Base-by-base conservation (phyloP, 768 basidiomycete species). In the Amanita brunnescens region DNA sequence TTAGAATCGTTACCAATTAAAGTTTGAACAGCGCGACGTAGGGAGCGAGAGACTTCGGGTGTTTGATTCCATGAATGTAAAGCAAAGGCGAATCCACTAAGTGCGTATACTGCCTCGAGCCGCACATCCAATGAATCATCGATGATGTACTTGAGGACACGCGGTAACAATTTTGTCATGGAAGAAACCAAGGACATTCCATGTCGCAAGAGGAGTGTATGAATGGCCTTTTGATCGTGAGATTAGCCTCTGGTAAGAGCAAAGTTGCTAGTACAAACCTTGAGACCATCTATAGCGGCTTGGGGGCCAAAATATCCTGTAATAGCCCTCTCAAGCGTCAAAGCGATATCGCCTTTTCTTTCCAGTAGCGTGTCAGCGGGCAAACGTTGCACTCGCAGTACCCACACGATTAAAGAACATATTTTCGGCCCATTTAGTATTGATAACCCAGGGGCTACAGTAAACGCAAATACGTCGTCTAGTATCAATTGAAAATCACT, bases 81-180 rank as follows among this genome's bases (percentile, higher is more conserved):
- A 70, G 74, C 80, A 3, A 71, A 56, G 9, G 75, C 77, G 47
- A 83, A 73, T 2, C 79, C 76, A 34, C 75, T 72, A 0, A 86
- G 67, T 2, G 81, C 79, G 56, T 77, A 70, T 6, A 76, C 78
- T 2, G 85, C 80, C 50, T 78, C 71, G 0, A 73, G 56, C 35
- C 83, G 77, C 35, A 64, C 48, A 7, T 62, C 60, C 6, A 55
- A 34, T 20, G 66, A 61, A 12, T 65, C 60, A 8, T 59, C 61
- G 3, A 58, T 45, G 34, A 76, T 59, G 49, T 65, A 56, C 4
- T 55, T 45, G 47, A 76, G 57, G 46, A 69, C 57, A 34, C 58
- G 49, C 1, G 77, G 73, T 3, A 87, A 64, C 9, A 85, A 65
- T 18, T 70, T 67, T 6, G 67, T 61, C 41, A 85, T 74, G 13